A percentile compares a stretch with the other conserved stretches of the same genome.
Evolutionary conservation across 2,329 filamentous ascomycete genomes (phyloP).

Genomic region (Aspergillus sp.): DNA sequence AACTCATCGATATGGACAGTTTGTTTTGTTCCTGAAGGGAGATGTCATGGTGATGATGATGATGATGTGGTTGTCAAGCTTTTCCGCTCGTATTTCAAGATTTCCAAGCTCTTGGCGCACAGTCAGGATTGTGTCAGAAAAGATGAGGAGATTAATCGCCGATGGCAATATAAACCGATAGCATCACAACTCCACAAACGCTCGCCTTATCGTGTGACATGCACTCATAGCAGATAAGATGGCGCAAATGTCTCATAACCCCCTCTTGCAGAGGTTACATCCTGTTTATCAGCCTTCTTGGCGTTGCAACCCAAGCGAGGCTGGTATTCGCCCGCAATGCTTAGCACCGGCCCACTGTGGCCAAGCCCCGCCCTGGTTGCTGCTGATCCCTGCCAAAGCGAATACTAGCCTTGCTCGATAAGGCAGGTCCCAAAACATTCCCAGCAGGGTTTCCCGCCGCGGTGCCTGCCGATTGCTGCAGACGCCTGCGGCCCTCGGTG

Average conservation of each 20-base stretch:
- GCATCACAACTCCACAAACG: background rate
- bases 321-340: conserved; percentile 6
- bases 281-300: conserved; percentile 14
- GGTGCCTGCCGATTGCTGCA: background rate
- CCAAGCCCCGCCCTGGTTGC: background rate
- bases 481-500: background rate
- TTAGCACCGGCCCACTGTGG: background rate
- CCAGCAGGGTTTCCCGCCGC: too few relatives aligned
- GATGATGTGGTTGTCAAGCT: background rate
- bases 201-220: background rate
- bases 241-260: background rate
- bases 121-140: background rate
- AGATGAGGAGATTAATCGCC: background rate
- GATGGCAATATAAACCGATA: background rate
- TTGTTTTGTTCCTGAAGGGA: background rate
- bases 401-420: background rate
- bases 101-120: background rate
- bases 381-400: conserved; percentile 1
- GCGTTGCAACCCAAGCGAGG: conserved; percentile 27
- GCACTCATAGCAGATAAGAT: background rate
- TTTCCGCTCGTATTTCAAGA: background rate
- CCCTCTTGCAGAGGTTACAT: background rate
- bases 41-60: background rate
- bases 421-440: conserved; percentile 10
- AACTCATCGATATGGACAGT: background rate